phyloP scores from a whole-genome alignment of 192 early-diverging fungal genomes.

The Coemansia sp. region DNA sequence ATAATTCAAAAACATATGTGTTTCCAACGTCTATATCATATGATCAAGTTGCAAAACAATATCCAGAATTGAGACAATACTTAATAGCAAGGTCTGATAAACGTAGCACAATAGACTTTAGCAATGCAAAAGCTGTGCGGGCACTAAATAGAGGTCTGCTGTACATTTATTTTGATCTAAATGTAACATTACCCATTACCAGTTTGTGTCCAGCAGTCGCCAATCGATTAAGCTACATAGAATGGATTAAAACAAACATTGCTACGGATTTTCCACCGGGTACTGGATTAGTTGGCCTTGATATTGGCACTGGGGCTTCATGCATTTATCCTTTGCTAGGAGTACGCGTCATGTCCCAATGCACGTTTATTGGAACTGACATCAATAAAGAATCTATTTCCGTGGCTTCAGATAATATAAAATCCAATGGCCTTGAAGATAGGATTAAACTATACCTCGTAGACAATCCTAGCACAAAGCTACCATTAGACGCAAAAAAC shows the following conservation, averaged over 20 bases:
- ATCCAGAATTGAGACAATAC: conserved; percentile 14
- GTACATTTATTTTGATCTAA: conserved; percentile 31
- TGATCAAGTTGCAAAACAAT: conserved; percentile 9
- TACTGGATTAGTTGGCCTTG: conserved; percentile 10
- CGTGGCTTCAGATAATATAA: conserved; percentile 66
- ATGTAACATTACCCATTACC: conserved; percentile 21
- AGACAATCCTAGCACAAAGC: conserved; percentile 9
- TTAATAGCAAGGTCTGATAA: background rate
- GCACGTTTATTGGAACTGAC: conserved; percentile 77
- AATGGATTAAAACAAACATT: conserved; percentile 25
- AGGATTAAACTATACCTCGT: conserved; percentile 63
- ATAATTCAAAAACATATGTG: conserved; percentile 3
- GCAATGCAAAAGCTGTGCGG: conserved; percentile 17
- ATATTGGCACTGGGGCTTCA: conserved; percentile 78
- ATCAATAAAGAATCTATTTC: conserved; percentile 63
- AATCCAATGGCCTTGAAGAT: conserved; percentile 58
- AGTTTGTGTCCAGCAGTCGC: conserved; percentile 35
- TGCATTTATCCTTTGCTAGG: conserved; percentile 90
- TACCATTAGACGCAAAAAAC: conserved; percentile 17
- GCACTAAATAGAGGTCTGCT: conserved; percentile 36
- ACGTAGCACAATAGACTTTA: conserved; percentile 27
- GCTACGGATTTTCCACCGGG: conserved; percentile 11
- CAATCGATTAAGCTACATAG: conserved; percentile 35
- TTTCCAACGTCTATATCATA: conserved; percentile 26
- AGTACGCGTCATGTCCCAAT: conserved; percentile 56